phyloP scores from a whole-genome alignment of 2,329 filamentous ascomycete genomes.

The Aspergillus pseudonomiae region DNA sequence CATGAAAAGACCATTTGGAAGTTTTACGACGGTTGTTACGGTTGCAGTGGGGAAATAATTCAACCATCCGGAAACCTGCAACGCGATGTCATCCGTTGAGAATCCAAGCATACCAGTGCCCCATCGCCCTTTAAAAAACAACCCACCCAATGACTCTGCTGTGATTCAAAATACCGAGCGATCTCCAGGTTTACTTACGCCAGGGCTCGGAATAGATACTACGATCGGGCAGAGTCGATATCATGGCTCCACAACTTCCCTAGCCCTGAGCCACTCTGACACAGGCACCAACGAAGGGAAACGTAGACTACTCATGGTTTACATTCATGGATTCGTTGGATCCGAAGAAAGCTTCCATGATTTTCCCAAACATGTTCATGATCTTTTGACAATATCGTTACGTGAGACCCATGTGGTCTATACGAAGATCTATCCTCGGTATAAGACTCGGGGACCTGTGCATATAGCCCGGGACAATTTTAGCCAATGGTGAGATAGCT shows the following conservation, averaged over 20 bases:
- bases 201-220: neutral
- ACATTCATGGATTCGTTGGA: slow-evolving; percentile 89
- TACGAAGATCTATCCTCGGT: slow-evolving; percentile 65
- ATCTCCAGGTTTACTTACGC: neutral
- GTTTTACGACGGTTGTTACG: neutral
- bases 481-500: slow-evolving; percentile 64
- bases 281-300: slow-evolving; percentile 8
- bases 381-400: slow-evolving; percentile 67
- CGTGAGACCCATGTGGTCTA: slow-evolving; percentile 77
- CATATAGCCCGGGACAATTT: slow-evolving; percentile 78
- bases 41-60: neutral
- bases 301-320: slow-evolving; percentile 72
- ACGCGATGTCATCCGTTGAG: neutral
- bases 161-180: neutral
- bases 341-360: slow-evolving; percentile 84
- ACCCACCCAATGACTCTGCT: neutral
- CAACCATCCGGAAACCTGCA: neutral
- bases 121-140: neutral
- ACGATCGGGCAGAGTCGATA: neutral
- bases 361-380: slow-evolving; percentile 86
- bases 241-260: slow-evolving; percentile 3
- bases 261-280: neutral
- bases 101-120: neutral
- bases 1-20: neutral
- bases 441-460: slow-evolving; percentile 48